phyloP scores from a whole-genome alignment of 352 stramenopile species.

The Chrysophaeum taylorii region DNA sequence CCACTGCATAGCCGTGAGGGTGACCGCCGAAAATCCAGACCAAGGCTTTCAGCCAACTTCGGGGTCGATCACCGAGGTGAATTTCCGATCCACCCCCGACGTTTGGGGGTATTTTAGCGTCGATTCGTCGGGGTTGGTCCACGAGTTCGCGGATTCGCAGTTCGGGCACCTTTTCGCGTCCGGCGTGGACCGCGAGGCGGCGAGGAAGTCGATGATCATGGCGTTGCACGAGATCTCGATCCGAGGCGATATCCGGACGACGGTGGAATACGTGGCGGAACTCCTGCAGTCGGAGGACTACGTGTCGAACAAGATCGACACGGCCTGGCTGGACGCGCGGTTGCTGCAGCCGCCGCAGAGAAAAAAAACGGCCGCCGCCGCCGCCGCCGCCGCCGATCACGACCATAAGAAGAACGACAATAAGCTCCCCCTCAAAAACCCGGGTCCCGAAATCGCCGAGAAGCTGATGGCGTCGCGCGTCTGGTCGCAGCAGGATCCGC shows the following conservation, averaged over 20 bases:
- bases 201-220: slow-evolving; percentile 79
- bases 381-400: too few species aligned
- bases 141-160: slow-evolving; percentile 99
- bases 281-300: slow-evolving; percentile 98
- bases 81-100: slow-evolving; percentile 96
- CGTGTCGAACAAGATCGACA: slow-evolving; percentile 95
- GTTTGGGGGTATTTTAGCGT: slow-evolving; percentile 99
- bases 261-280: slow-evolving; percentile 97
- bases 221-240: slow-evolving; percentile 98
- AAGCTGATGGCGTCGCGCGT: too few species aligned
- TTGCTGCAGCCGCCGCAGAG: too few species aligned
- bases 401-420: too few species aligned
- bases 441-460: slow-evolving; percentile 54
- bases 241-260: slow-evolving; percentile 98
- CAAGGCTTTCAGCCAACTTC: slow-evolving; percentile 95
- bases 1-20: slow-evolving; percentile 96
- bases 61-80: slow-evolving; percentile 94
- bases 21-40: slow-evolving; percentile 99
- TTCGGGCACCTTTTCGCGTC: slow-evolving; percentile 99
- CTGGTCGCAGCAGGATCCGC: too few species aligned
- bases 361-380: too few species aligned
- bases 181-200: slow-evolving; percentile 84
- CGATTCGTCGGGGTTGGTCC: slow-evolving; percentile 93
- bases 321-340: slow-evolving; percentile 96
- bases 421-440: slow-evolving; percentile 84